Evolutionary conservation across 2,329 filamentous ascomycete species (phyloP), one percentile per base, ranked within the genome.

Genomic region (Trichoderma guizhouense): DNA sequence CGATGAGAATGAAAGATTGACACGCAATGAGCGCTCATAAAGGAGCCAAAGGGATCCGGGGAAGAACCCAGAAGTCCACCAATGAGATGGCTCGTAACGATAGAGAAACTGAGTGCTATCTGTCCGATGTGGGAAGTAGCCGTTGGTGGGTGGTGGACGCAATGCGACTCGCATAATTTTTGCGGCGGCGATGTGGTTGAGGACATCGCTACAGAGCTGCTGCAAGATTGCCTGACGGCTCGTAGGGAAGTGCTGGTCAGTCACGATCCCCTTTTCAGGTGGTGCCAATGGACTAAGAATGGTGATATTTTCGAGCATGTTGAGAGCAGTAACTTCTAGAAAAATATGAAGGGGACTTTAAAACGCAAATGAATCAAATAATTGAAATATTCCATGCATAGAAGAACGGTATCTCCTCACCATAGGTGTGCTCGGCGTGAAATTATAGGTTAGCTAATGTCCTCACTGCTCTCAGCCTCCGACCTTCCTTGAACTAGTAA

Each of bases 11-110:
- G 72, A 34, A 24, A 58, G 36, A 12, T 58, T 57, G 15, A 26
- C 21, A 18, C 47, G 58, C 18, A 71, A 57, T 1, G 71, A 72
- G 12, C 72, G 68, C 39, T 73, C 72, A 32, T 65, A 72, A 5
- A 73, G 61, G 18, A 73, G 65, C 64, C 69, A 73, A 11, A 74
- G 24, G n/a, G 39, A 67, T 28, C 73, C 73, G 2, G 73, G 73
- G 30, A 73, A 74, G 69, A 74, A 74, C 5, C 73, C 73, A 7
- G 73, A 72, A 21, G 73, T 74, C 73, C 73, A 88, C 69, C 69
- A 71, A n/a, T 64, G 60, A 8, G 69, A 71, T 51, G 69, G 43
- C n/a, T 71, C 69, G 34, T 71, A 71, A 24, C 39, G 21, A 18
- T 71, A 71, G 26, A 60, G 47, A 32, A 55, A 55, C 8, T 57